Evolutionary conservation across 2,329 filamentous ascomycete genomes (phyloP).

Genomic region (Calycina marina): DNA sequence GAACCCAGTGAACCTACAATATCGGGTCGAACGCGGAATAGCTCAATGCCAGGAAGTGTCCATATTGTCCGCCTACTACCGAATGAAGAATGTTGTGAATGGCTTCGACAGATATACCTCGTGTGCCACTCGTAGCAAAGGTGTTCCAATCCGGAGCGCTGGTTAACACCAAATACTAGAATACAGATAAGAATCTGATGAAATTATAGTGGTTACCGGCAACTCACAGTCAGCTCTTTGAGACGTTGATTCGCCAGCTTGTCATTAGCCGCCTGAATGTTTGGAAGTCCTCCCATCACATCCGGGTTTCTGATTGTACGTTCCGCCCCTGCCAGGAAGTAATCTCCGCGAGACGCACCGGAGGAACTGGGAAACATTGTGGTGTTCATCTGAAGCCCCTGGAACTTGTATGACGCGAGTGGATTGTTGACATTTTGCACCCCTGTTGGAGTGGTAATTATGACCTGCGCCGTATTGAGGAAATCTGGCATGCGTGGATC

Average conservation of each 20-base stretch:
- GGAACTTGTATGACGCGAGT: constrained; percentile 34
- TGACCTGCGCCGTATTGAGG: constrained; percentile 16
- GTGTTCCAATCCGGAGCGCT: constrained; percentile 23
- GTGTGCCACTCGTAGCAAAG: constrained; percentile 27
- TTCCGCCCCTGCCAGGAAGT: not conserved
- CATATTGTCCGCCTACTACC: constrained; percentile 23
- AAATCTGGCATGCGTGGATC: constrained; percentile 27
- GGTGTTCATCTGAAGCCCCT: constrained; percentile 20
- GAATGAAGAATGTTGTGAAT: constrained; percentile 31
- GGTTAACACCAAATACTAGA: constrained; percentile 15
- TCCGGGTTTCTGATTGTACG: not conserved
- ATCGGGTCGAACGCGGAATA: constrained; percentile 32
- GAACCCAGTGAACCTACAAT: constrained; percentile 24
- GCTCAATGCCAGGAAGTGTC: constrained; percentile 27
- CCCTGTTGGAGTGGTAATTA: constrained; percentile 16
- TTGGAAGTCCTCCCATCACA: not conserved
- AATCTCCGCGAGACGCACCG: not conserved
- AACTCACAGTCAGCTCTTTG: not conserved
- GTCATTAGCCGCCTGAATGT: not conserved
- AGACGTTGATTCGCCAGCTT: not conserved
- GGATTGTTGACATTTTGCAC: constrained; percentile 30
- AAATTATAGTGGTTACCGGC: no score
- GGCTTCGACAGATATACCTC: constrained; percentile 28
- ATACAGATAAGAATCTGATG: no score
- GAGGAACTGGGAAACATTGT: constrained; percentile 18